phyloP scores from a whole-genome alignment of 345 rosid genomes.

The Lepidium africanum region DNA sequence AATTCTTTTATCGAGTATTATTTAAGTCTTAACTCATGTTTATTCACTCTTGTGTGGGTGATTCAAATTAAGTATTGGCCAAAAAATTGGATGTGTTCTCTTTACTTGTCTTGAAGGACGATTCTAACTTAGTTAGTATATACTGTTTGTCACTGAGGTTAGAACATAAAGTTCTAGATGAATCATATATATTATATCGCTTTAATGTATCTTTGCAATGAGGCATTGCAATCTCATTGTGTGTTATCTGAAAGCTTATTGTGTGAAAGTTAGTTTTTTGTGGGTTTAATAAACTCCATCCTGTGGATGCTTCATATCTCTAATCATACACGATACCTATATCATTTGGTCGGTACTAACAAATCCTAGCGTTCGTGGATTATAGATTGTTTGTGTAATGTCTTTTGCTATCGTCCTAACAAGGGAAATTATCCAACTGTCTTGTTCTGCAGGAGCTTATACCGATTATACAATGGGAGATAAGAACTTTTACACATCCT shows the following conservation, averaged over 20 bases:
- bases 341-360: neutral
- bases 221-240: neutral
- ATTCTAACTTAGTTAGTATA: neutral
- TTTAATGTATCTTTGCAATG: neutral
- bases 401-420: neutral
- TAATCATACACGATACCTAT: neutral
- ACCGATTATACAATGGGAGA: slow-evolving; percentile 90
- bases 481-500: slow-evolving; percentile 66
- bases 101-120: neutral
- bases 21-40: neutral
- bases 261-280: neutral
- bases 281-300: neutral
- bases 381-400: neutral
- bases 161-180: neutral
- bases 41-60: neutral
- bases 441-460: slow-evolving; percentile 57
- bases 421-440: neutral
- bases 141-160: neutral
- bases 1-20: neutral
- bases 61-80: neutral
- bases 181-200: neutral
- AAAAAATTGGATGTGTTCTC: neutral
- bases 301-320: neutral
- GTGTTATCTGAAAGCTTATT: neutral
- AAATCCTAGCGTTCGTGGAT: neutral